phyloP scores from a whole-genome alignment of 805 yeast genomes.

The Nakazawaea holstii region DNA sequence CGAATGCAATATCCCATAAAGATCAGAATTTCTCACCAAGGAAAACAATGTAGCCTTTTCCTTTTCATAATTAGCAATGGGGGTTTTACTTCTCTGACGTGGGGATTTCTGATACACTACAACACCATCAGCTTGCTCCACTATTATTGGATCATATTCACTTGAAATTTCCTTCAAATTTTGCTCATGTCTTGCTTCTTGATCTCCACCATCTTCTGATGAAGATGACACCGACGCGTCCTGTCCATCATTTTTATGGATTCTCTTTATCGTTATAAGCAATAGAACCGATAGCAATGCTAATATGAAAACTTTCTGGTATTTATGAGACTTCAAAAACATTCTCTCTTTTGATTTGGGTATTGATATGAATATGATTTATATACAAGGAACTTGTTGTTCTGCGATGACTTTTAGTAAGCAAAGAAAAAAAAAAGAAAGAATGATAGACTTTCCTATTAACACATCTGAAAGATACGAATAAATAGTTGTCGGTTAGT shows the following conservation, averaged over 20 bases:
- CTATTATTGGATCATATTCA: not conserved
- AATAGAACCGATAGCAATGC: not conserved
- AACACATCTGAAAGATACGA: too few species aligned
- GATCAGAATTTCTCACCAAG: conserved; percentile 59
- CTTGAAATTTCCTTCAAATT: not conserved
- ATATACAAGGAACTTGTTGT: not conserved
- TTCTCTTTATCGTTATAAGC: not conserved
- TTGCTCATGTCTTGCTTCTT: not conserved
- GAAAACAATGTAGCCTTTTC: conserved; percentile 65
- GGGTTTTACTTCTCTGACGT: not conserved
- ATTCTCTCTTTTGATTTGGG: not conserved
- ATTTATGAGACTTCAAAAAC: not conserved
- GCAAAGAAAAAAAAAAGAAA: not conserved
- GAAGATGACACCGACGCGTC: not conserved
- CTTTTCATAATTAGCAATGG: conserved; percentile 13
- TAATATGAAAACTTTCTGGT: not conserved
- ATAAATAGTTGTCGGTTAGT: too few species aligned
- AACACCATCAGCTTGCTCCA: conserved; percentile 2
- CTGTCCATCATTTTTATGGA: not conserved
- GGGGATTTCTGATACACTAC: conserved; percentile 5
- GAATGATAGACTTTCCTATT: not conserved
- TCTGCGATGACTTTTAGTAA: too few species aligned
- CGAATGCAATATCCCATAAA: conserved; percentile 47
- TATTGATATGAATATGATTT: not conserved
- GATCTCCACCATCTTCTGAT: not conserved